Conservation (phyloP, 768 basidiomycete species). For the Pisolithus sp. region DNA sequence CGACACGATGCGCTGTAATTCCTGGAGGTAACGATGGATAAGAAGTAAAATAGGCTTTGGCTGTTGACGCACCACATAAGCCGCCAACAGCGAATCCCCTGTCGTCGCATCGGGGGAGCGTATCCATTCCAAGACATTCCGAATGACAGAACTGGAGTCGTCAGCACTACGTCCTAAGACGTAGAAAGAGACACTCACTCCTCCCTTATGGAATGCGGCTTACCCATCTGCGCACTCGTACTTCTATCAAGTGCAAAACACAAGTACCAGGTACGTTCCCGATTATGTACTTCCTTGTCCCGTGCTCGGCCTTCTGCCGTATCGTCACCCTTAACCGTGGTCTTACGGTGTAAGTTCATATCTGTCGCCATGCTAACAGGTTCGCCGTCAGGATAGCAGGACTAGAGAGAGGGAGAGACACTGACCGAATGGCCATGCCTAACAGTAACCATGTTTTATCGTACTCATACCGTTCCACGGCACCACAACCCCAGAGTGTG, state of each 20-base stretch:
- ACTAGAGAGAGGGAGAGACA: slow-evolving; percentile 3
- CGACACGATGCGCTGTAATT: slow-evolving; percentile 83
- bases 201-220: slow-evolving; percentile 87
- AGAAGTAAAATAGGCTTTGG: background rate
- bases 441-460: slow-evolving; percentile 90
- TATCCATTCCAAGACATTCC: slow-evolving; percentile 74
- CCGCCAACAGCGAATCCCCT: slow-evolving; percentile 63
- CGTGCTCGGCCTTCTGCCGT: slow-evolving; percentile 75
- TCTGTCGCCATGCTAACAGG: slow-evolving; percentile 84
- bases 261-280: slow-evolving; percentile 91
- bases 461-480: slow-evolving; percentile 93
- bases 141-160: slow-evolving; percentile 50
- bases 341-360: slow-evolving; percentile 90
- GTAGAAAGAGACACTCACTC: slow-evolving; percentile 54
- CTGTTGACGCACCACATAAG: slow-evolving; percentile 57
- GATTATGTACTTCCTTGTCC: slow-evolving; percentile 84
- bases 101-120: slow-evolving; percentile 55
- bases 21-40: slow-evolving; percentile 34
- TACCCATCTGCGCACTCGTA: slow-evolving; percentile 93
- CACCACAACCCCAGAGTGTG: slow-evolving; percentile 85
- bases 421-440: slow-evolving; percentile 78
- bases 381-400: slow-evolving; percentile 7
- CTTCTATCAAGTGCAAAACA: slow-evolving; percentile 86
- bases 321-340: slow-evolving; percentile 49
- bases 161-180: background rate